Evolutionary conservation across 257 asterid species (phyloP).

Genomic region (Penstemon barbatus): DNA sequence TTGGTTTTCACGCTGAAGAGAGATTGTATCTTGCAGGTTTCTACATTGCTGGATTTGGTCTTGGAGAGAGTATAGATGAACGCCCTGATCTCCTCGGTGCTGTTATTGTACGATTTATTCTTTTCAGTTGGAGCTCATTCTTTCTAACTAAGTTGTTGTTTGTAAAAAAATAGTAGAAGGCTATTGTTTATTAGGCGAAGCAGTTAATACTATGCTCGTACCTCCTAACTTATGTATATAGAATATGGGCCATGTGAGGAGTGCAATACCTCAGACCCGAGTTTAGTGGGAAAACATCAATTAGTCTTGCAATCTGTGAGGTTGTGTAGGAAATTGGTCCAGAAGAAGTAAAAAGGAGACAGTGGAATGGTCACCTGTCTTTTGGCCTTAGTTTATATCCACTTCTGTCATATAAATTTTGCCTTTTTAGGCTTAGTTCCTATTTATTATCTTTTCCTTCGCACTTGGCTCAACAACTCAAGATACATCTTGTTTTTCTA

Average conservation of each 20-base stretch:
- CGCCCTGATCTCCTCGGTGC: constrained; percentile 76
- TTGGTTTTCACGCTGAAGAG: constrained; percentile 15
- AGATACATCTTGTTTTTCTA: background rate
- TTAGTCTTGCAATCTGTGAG: background rate
- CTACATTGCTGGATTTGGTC: constrained; percentile 89
- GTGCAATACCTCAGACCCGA: background rate
- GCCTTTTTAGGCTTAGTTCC: background rate
- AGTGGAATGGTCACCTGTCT: background rate
- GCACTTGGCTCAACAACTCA: too few species aligned
- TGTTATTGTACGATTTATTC: constrained; percentile 52
- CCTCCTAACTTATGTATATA: constrained; percentile 14
- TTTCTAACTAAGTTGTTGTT: constrained; percentile 3
- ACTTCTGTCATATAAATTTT: background rate
- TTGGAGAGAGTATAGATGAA: constrained; percentile 85
- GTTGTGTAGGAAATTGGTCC: background rate
- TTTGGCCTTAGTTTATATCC: constrained; percentile 1
- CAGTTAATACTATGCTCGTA: background rate
- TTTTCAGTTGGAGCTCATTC: constrained; percentile 16
- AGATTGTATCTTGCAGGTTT: constrained; percentile 56
- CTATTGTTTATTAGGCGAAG: constrained; percentile 16
- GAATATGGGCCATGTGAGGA: background rate
- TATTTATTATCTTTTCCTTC: background rate
- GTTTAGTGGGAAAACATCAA: background rate
- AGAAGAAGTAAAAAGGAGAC: constrained; percentile 12
- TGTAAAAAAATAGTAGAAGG: background rate